phyloP scores from a whole-genome alignment of 768 basidiomycete genomes.

The Lanmaoa rubissima region DNA sequence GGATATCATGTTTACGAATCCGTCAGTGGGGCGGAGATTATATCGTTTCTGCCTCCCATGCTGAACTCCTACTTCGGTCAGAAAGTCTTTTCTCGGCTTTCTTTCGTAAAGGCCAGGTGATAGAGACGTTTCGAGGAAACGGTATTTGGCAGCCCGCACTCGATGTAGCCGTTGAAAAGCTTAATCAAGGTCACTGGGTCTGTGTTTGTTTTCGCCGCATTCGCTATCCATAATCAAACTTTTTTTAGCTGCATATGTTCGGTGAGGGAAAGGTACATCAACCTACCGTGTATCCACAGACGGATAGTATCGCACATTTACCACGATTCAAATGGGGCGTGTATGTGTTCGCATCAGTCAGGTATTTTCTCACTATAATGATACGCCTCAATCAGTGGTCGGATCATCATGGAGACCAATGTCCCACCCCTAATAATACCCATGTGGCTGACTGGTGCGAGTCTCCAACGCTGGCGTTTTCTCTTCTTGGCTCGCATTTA shows the following conservation, averaged over 20 bases:
- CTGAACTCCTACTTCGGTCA: slow-evolving; percentile 28
- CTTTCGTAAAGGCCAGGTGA: slow-evolving; percentile 85
- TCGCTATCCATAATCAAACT: slow-evolving; percentile 1
- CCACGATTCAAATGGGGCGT: slow-evolving; percentile 94
- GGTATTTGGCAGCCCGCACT: slow-evolving; percentile 88
- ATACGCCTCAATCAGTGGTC: slow-evolving; percentile 50
- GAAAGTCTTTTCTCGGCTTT: slow-evolving; percentile 78
- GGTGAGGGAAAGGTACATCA: slow-evolving; percentile 89
- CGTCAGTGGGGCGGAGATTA: slow-evolving; percentile 46
- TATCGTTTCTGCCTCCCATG: background rate
- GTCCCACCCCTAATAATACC: slow-evolving; percentile 81
- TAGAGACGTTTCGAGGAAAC: slow-evolving; percentile 89
- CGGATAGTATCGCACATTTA: slow-evolving; percentile 47
- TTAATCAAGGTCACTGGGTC: slow-evolving; percentile 87
- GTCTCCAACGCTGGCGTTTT: background rate
- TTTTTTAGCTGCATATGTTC: slow-evolving; percentile 80
- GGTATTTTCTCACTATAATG: background rate
- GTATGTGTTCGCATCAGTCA: slow-evolving; percentile 48
- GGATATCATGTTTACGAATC: slow-evolving; percentile 93
- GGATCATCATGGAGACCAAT: slow-evolving; percentile 72
- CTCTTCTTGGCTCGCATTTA: background rate
- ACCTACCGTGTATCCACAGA: slow-evolving; percentile 46
- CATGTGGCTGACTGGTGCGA: slow-evolving; percentile 86
- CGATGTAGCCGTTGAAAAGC: slow-evolving; percentile 74
- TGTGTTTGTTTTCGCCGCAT: slow-evolving; percentile 24